Conservation (phyloP, 352 stramenopile species). For the Chrysophaeum taylorii region DNA sequence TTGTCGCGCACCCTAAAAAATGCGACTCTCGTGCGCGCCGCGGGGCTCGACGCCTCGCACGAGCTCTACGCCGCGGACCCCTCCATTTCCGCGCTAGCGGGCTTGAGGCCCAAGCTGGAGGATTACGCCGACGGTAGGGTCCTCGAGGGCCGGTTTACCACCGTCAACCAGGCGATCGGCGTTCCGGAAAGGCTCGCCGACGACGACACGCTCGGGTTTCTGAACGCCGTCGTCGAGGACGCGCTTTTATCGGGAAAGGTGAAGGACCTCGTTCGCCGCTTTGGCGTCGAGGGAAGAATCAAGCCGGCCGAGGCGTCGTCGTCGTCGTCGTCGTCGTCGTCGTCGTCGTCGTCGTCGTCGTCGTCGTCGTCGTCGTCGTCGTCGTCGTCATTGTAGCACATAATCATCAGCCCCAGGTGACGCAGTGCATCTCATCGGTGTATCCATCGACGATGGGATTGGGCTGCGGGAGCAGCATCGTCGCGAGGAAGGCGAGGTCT, state of each 20-base stretch:
- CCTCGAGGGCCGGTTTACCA: neutral
- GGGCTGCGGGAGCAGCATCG: too few relatives aligned
- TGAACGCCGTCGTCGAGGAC: constrained; percentile 1
- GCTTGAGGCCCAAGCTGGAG: constrained; percentile 6
- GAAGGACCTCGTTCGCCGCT: neutral
- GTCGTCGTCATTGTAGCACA: neutral
- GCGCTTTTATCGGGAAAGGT: neutral
- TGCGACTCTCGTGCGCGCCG: neutral
- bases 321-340: neutral
- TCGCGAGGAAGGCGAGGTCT: too few relatives aligned
- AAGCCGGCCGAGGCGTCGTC: too few relatives aligned
- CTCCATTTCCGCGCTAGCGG: neutral
- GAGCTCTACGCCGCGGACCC: neutral
- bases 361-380: neutral
- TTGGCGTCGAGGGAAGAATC: neutral
- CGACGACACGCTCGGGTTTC: neutral
- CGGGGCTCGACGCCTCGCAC: neutral
- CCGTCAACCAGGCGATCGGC: neutral
- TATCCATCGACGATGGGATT: too few relatives aligned
- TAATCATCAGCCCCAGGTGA: too few relatives aligned
- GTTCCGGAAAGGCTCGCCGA: too few relatives aligned
- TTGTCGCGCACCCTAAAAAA: neutral
- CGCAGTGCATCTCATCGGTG: too few relatives aligned
- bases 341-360: neutral
- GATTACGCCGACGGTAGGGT: neutral